These are phyloP conservation scores for Fragaria vesca DNA, from an alignment of 306 rosid species.

Conservation along the genomic window DNA sequence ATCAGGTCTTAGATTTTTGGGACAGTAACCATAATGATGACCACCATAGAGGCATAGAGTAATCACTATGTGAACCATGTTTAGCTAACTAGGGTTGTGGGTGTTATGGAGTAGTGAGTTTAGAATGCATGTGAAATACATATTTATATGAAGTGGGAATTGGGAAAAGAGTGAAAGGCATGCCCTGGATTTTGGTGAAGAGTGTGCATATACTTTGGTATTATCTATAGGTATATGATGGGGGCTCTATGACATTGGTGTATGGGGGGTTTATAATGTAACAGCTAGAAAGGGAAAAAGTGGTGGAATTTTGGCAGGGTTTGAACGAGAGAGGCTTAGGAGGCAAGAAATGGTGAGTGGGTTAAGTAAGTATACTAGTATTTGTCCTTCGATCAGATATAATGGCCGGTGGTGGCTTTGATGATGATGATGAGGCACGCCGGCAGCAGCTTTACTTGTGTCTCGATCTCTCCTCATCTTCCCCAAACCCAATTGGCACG, in stretches of 20 bases:
- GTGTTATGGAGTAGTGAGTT: conserved; percentile 7
- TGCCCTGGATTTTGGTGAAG: conserved; percentile 71
- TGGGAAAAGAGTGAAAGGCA: conserved; percentile 47
- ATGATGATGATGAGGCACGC: conserved; percentile 73
- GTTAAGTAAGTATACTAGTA: conserved; percentile 1
- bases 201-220: conserved; percentile 37
- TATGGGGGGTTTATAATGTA: conserved; percentile 14
- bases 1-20: conserved; percentile 17
- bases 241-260: conserved; percentile 10
- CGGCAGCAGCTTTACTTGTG: conserved; percentile 75
- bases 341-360: conserved; percentile 62
- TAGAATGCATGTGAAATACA: conserved; percentile 7
- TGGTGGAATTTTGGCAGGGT: conserved; percentile 59
- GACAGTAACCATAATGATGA: not conserved
- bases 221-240: conserved; percentile 23
- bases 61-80: conserved; percentile 1
- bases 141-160: not conserved
- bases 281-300: conserved; percentile 39
- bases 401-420: conserved; percentile 57
- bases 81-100: not conserved
- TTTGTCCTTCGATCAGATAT: conserved; percentile 22
- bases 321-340: conserved; percentile 60
- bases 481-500: conserved; percentile 64
- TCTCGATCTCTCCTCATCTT: conserved; percentile 38
- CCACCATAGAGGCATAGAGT: not conserved